phyloP scores from a whole-genome alignment of 1,139 yeast genomes.

The Nadsonia starkeyi-henricii region DNA sequence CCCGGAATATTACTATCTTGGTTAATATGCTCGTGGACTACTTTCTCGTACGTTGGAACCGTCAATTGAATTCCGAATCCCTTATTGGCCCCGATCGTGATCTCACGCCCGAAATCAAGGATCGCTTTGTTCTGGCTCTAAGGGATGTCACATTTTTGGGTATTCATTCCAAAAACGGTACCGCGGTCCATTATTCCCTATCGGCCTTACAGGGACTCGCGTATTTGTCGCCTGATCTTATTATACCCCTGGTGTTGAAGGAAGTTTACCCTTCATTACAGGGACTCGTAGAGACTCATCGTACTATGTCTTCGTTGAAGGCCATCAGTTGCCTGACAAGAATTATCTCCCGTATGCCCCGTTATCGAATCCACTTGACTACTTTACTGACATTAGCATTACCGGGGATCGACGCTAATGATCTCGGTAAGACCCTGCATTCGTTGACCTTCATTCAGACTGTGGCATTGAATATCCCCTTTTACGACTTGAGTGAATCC shows the following conservation, averaged over 20 bases:
- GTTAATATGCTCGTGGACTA: conserved; percentile 28
- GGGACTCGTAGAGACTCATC: conserved; percentile 65
- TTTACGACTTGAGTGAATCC: conserved; percentile 25
- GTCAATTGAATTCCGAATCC: conserved; percentile 18
- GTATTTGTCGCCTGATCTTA: conserved; percentile 43
- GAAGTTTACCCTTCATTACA: conserved; percentile 79
- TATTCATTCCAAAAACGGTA: conserved; percentile 58
- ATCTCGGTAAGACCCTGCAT: conserved; percentile 56
- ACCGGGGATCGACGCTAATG: conserved; percentile 84
- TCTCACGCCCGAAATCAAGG: conserved; percentile 34
- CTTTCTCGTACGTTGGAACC: conserved; percentile 24
- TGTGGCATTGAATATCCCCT: conserved; percentile 60
- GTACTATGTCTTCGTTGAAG: conserved; percentile 62
- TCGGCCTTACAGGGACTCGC: conserved; percentile 51
- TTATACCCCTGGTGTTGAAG: conserved; percentile 50
- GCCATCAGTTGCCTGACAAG: conserved; percentile 55
- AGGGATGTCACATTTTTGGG: conserved; percentile 54
- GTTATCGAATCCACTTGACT: conserved; percentile 66
- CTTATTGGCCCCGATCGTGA: conserved; percentile 28
- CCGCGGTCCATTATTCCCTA: conserved; percentile 46
- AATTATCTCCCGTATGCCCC: conserved; percentile 48
- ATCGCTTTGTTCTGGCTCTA: conserved; percentile 41
- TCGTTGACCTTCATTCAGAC: conserved; percentile 62
- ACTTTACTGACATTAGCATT: conserved; percentile 55
- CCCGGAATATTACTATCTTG: conserved; percentile 52